A percentile compares a stretch with the other conserved stretches of the same genome.
Evolutionary conservation across 2,329 filamentous ascomycete species (phyloP).

Genomic region (Fusarium caatingaense): DNA sequence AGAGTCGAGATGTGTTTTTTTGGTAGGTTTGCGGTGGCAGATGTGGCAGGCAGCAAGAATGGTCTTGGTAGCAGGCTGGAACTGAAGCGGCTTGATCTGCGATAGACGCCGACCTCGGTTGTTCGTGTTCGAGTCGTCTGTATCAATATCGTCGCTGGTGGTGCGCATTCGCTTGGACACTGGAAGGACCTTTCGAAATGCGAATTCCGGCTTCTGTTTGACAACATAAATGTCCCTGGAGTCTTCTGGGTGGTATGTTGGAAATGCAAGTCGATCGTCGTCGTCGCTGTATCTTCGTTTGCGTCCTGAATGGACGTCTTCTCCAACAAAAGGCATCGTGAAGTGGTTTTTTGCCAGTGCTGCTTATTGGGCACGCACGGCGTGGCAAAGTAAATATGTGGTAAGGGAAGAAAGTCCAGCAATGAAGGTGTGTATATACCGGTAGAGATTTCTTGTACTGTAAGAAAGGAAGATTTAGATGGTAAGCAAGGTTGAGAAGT

Average conservation of each 20-base stretch:
- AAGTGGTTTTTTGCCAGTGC: conserved; percentile 28
- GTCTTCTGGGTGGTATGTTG: conserved; percentile 44
- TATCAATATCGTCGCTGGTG: conserved; percentile 38
- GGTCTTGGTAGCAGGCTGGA: conserved; percentile 30
- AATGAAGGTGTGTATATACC: background rate
- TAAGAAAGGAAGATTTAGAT: background rate
- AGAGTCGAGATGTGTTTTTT: conserved; percentile 73
- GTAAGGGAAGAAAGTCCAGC: background rate
- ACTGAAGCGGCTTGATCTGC: conserved; percentile 41
- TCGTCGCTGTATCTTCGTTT: conserved; percentile 52
- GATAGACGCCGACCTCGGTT: conserved; percentile 46
- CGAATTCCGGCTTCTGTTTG: conserved; percentile 41
- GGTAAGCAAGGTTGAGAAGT: background rate
- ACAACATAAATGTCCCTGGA: conserved; percentile 45
- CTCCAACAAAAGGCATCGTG: conserved; percentile 53
- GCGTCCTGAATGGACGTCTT: conserved; percentile 49
- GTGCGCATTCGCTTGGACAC: conserved; percentile 49
- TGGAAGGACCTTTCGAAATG: conserved; percentile 48
- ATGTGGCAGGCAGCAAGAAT: conserved; percentile 71
- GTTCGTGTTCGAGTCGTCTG: conserved; percentile 24
- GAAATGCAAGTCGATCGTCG: conserved; percentile 40
- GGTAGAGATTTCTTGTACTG: too few relatives aligned
- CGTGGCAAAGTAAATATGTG: conserved; percentile 3
- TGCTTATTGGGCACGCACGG: conserved; percentile 28
- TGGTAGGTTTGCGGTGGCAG: conserved; percentile 73